A percentile compares a stretch with the other conserved stretches of the same genome.
These are phyloP conservation scores for Osmanthus fragrans DNA, from an alignment of 257 asterid species.

Conservation along the genomic window DNA sequence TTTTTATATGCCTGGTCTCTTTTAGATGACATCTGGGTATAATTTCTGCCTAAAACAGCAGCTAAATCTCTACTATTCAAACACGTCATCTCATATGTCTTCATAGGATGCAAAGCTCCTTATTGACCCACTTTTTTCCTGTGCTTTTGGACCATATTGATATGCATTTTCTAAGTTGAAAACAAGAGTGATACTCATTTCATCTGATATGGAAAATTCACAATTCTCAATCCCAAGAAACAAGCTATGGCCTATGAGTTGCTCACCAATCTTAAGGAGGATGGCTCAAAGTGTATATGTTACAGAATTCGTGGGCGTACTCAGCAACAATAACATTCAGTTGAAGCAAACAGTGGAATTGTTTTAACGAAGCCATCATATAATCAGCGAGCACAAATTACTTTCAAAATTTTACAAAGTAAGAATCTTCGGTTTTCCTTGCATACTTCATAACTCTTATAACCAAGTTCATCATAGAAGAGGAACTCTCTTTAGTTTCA, in stretches of 20 bases:
- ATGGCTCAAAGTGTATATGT: background rate
- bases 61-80: background rate
- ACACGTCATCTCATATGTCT: background rate
- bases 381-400: background rate
- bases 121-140: background rate
- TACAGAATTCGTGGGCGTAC: background rate
- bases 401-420: background rate
- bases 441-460: background rate
- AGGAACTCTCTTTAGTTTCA: background rate
- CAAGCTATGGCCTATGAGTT: background rate
- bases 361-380: background rate
- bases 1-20: background rate
- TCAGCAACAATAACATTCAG: background rate
- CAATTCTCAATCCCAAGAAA: background rate
- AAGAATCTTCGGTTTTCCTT: background rate
- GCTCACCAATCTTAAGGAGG: background rate
- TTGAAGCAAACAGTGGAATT: background rate
- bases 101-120: background rate
- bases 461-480: background rate
- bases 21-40: background rate
- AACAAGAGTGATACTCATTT: background rate
- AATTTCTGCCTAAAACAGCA: background rate
- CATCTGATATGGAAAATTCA: background rate
- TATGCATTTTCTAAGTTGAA: background rate
- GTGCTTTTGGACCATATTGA: background rate